Evolutionary conservation across 2,329 filamentous ascomycete genomes (phyloP), one percentile per base, ranked within the genome.

Genomic region (Paraconiothyrium brasiliense): DNA sequence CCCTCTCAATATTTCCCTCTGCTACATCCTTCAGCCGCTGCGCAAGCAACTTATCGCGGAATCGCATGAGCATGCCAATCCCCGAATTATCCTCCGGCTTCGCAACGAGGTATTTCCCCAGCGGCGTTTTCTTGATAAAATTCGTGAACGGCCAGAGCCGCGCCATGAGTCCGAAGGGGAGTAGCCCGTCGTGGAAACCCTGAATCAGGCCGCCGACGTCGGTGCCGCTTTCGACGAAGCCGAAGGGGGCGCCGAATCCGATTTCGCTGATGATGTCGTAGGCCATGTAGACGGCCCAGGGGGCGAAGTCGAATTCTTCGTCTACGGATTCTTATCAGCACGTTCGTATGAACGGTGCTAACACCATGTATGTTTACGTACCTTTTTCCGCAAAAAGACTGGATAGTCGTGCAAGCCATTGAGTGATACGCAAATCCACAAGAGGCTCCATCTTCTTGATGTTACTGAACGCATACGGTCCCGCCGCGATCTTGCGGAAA

Each of bases 371-470:
- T 30, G 6, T n/a, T 7, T 52, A 54, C 44, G 82, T 71, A 1
- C 80, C 78, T 0, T 78, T 80, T 8, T 78, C 72, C 4, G 77
- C 82, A 63, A 87, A 89, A 5, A 71, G 72, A 2, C 77, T 69
- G 2, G 82, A 76, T 2, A 89, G 76, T n/a, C 79, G 82, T 3
- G 70, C 65, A 9, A 84, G 76, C 86, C 85, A 89, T n/a, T 80
- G 73, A 2, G 71, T 59, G 50, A 88, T 85, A 10, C 82, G 78
- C 1, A 70, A 64, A 61, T 88, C 85, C 2, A 89, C 78, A 34
- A 88, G 65, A 0, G 84, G 83, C 70, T 89, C 86, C 83, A 87
- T 88, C 65, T 82, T 85, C 73, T 84, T 85, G 65, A 88, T 82
- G 66, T 86, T 87, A 48, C 76, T 81, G 67, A 87, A 86, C 57